Conservation (phyloP, 148 eudicot genomes). For the Rhododendron vialii region DNA sequence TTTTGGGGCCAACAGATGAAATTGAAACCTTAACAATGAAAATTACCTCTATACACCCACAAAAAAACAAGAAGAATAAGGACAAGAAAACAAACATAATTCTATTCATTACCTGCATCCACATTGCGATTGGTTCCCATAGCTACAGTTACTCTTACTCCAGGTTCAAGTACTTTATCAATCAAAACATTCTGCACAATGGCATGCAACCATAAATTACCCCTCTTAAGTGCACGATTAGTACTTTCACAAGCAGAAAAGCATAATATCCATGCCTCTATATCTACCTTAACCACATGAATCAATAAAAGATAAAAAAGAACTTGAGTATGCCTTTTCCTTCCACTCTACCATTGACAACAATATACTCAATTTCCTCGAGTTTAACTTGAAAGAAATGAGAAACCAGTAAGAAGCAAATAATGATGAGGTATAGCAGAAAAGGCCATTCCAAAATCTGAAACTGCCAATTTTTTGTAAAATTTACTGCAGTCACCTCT, state of each 20-base stretch:
- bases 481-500: not conserved
- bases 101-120: constrained; percentile 42
- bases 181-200: constrained; percentile 72
- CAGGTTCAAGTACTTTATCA: constrained; percentile 76
- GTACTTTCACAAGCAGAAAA: not conserved
- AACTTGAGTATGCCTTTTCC: not conserved
- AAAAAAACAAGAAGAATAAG: not conserved
- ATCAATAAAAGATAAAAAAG: not conserved
- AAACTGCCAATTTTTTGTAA: not conserved
- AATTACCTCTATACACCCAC: not conserved
- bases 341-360: not conserved
- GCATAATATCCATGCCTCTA: not conserved
- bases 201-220: constrained; percentile 1
- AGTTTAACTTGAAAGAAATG: not conserved
- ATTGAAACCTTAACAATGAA: not conserved
- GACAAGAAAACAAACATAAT: not conserved
- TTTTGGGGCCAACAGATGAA: not conserved
- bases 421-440: not conserved
- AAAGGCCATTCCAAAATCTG: not conserved
- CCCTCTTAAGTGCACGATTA: not conserved
- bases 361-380: not conserved
- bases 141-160: constrained; percentile 74
- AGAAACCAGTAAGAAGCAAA: not conserved
- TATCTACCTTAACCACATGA: not conserved
- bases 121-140: constrained; percentile 80